Base-by-base conservation (phyloP, 306 rosid species). In the Acmispon strigosus region DNA sequence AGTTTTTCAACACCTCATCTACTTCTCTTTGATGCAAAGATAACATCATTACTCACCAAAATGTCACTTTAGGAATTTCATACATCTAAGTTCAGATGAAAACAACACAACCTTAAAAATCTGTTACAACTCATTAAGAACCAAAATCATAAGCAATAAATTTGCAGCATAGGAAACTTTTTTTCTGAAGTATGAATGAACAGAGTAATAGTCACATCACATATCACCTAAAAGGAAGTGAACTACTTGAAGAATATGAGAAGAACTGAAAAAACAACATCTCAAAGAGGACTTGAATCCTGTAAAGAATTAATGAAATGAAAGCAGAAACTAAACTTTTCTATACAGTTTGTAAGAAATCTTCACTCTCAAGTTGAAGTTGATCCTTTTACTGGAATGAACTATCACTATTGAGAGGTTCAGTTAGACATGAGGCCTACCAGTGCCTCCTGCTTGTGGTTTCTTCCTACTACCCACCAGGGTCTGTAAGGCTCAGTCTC, bases 221-320 rank as follows among this genome's bases (percentile, higher is more conserved):
- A 39, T 39, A 39, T 39, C 43, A 39, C 10, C 43, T 13, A n/a
- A 27, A 20, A 24, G 15, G 12, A 19, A 13, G 18, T 69, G 73
- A 75, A 62, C 70, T 62, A 64, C 4, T 72, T 68, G 84, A 68
- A 79, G 61, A 84, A 69, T 67, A 65, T 65, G 76, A 85, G 66
- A 50, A 87, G 75, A 75, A 71, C 55, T 82, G 76, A 72, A 74
- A 70, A 72, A 74, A 70, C 10, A 75, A 32, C 73, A 63, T 10
- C 81, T 73, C 58, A 36, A 73, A 48, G 55, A 75, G 50, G 48
- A 56, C 52, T 36, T 62, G 65, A 76, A 82, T 75, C 77, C 66
- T 70, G 54, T 66, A 87, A 89, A 87, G 84, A 89, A 92, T 92
- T 8, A 86, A 89, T 83, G 78, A 83, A 87, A 82, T 72, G 67